Evolutionary conservation across 495 filamentous ascomycete genomes (phyloP), one percentile per base, ranked within the genome.

Genomic region (Penicillium argentinense): DNA sequence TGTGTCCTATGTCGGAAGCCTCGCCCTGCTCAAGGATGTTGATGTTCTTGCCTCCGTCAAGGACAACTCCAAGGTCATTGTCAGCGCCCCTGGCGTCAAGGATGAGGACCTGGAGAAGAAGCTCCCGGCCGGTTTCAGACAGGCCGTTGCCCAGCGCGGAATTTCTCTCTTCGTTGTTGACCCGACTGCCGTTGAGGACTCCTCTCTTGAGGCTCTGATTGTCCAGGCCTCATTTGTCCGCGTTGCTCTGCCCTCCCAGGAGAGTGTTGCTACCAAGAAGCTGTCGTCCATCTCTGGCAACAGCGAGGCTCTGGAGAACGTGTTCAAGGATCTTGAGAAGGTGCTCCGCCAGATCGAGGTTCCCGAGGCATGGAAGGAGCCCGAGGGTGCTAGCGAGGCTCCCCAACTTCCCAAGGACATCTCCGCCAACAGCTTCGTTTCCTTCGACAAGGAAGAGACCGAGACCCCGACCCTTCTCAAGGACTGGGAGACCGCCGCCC

Each of bases 31-130:
- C 11, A 81, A 83, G 29, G 82, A 87, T 5, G 76, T 95, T 43
- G 83, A 88, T 54, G 70, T 93, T 19, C 59, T 90, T 9, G 75
- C 79, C 43, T 86, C 79, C 21, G 69, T 89, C 36, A 91, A 88
- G 71, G 63, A 76, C 19, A 81, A 81, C 40, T 87, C 84, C 26
- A 86, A 82, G 47, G 50, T 98, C 32, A 76, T 97, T 45, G 49
- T 96, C 5, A 88, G 81, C 50, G 76, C 89, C 13, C 79, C 89
- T 9, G 85, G 81, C 41, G 76, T 87, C 49, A 95, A 91, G 67
- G 81, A 88, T 36, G 92, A 92, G 21, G 92, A 97, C 23, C 62
- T 92, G 3, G 95, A 97, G 69, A 96, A 91, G 77, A 91, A 85
- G 58, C 75, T 98, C 23, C 81, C 88, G 2, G 73, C 74, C 12